Percentiles rank a stretch among this genome's conserved stretches.
phyloP scores from a whole-genome alignment of 768 basidiomycete genomes.

The Termitomyces sp. region DNA sequence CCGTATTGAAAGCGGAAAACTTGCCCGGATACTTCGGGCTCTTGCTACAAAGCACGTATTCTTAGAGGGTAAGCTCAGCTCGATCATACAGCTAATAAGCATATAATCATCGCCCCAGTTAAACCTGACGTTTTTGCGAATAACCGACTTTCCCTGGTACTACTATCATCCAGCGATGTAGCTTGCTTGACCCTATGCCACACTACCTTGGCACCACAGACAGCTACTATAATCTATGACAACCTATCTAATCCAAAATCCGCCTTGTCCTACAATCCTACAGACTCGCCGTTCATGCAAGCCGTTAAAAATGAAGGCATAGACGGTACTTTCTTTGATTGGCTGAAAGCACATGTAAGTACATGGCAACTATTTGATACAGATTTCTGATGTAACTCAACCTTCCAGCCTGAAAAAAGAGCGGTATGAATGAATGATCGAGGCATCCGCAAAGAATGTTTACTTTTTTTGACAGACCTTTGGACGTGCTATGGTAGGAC shows the following conservation, averaged over 20 bases:
- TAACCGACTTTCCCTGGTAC: conserved; percentile 33
- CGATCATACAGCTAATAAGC: neutral
- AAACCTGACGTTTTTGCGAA: conserved; percentile 35
- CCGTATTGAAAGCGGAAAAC: conserved; percentile 23
- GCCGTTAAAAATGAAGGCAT: conserved; percentile 2
- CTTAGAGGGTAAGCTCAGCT: conserved; percentile 26
- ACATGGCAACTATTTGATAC: neutral
- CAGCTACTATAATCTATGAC: conserved; percentile 8
- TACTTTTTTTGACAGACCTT: conserved; percentile 16
- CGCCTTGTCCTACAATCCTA: conserved; percentile 10
- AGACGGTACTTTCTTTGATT: conserved; percentile 7
- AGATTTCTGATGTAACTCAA: neutral
- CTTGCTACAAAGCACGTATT: conserved; percentile 29
- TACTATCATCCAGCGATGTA: conserved; percentile 23
- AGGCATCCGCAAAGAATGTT: neutral
- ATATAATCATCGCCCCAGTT: conserved; percentile 18
- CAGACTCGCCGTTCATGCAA: conserved; percentile 16
- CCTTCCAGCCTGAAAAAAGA: conserved; percentile 1
- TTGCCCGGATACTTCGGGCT: conserved; percentile 27
- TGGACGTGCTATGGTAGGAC: conserved; percentile 29
- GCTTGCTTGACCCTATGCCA: conserved; percentile 18
- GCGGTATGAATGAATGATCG: neutral
- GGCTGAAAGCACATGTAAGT: neutral
- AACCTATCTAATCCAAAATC: conserved; percentile 12
- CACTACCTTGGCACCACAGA: conserved; percentile 5